Base-by-base conservation (phyloP, 2,329 filamentous ascomycete genomes). In the Magnaporthiopsis rhizophila region DNA sequence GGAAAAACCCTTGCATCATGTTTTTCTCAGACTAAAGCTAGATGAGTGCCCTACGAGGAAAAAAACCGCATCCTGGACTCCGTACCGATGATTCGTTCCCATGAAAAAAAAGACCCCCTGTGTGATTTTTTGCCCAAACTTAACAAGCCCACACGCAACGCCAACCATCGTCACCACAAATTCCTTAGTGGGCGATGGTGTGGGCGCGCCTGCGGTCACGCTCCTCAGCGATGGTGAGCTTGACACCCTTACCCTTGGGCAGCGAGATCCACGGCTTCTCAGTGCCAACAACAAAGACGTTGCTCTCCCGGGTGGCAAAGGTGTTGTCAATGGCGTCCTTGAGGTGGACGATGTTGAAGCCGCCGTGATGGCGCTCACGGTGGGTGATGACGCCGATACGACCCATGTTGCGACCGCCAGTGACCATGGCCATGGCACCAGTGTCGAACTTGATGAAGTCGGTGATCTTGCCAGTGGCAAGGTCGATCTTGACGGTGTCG, bases 291-390 rank as follows among this genome's bases (percentile, higher is more conserved):
- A 99, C 89, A 85, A 99, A 99, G 77, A 99, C 93, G 91, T 99
- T 99, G 87, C 84, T 89, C 87, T 99, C 93, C 83, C 95, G 95
- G 78, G 95, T 99, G 77, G 95, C 93, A 83, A 99, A 99, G 79
- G 91, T 91, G 90, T 99, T 99, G 89, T 98, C 95, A 83, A 99
- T 94, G 77, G 93, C 94, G 78, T 99, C 95, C 91, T 99, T 99
- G 83, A 99, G 90, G 87, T 97, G 93, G 81, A 99, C 93, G 77
- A 99, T 96, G 88, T 96, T 96, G 91, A 99, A 99, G 81, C 95
- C 95, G 87, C 95, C 95, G 75, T 99, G 95, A 88, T 99, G 95
- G 76, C 95, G 92, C 88, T 99, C 95, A 86, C 95, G 94, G 89
- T 99, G 93, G 76, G 95, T 98, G 86, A 99, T 96, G 81, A 98